Conservation (phyloP, 805 yeast species). For the Grigorovia jiainica region DNA sequence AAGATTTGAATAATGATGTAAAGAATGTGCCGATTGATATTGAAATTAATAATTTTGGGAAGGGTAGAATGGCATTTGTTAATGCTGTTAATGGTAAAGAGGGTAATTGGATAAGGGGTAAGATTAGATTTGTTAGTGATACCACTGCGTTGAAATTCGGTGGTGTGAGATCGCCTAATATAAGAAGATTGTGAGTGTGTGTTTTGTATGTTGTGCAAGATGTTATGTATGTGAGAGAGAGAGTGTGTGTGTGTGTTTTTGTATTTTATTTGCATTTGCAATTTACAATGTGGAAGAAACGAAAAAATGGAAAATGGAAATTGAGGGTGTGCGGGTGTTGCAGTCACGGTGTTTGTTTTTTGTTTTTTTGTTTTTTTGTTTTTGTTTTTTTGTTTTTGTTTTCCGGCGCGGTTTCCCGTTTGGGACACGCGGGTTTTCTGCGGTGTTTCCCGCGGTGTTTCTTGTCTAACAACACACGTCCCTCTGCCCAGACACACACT, state of each 20-base stretch:
- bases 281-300: neutral
- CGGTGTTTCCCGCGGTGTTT: too few relatives aligned
- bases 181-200: constrained; percentile 51
- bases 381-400: too few relatives aligned
- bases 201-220: too few relatives aligned
- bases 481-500: too few relatives aligned
- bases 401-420: too few relatives aligned
- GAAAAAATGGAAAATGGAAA: too few relatives aligned
- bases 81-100: constrained; percentile 84
- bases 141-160: constrained; percentile 81
- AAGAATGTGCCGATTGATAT: constrained; percentile 43
- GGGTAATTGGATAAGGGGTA: constrained; percentile 59
- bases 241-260: neutral
- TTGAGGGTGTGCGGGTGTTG: too few relatives aligned
- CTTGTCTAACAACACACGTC: too few relatives aligned
- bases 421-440: too few relatives aligned
- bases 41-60: constrained; percentile 73
- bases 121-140: constrained; percentile 65
- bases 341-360: too few relatives aligned
- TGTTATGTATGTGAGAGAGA: too few relatives aligned
- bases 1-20: neutral
- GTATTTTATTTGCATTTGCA: neutral
- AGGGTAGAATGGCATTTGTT: constrained; percentile 79
- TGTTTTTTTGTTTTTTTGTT: too few relatives aligned
- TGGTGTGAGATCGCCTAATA: constrained; percentile 79